Base-by-base conservation (phyloP, 2,329 filamentous ascomycete genomes). In the Nemania abortiva region DNA sequence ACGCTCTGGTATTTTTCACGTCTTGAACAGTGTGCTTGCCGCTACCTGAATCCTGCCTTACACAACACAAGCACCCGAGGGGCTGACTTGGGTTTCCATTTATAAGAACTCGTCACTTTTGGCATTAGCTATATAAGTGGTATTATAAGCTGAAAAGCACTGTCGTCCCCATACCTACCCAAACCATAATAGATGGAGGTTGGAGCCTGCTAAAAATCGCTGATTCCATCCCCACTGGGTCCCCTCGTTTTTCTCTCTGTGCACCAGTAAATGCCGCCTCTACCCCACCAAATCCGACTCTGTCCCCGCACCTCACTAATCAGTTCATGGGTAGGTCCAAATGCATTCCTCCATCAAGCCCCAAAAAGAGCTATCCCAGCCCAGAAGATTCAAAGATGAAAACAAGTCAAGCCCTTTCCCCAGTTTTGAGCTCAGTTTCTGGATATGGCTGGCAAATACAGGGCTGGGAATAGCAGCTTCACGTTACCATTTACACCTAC, bases 1-100 rank as follows among this genome's bases (percentile, higher is more conserved):
- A 69, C 63, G 59, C 37, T 50, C 42, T 66, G 58, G 45, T 63
- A 64, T n/a, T 63, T 70, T 66, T 69, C 62, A 69, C 34, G 50
- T 53, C 13, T 39, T 15, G 39, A 50, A n/a, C 42, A 62, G 34
- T 31, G n/a, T n/a, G n/a, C n/a, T n/a, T n/a, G n/a, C n/a, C n/a
- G 34, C n/a, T 53, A 49, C 20, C 3, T 22, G 11, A 22, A 15
- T 49, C 13, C 22, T 49, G 20, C 20, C n/a, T 42, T 42, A 15
- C 37, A 42, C 45, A 47, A 47, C 42, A 3, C 15, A 20, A 22
- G 45, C n/a, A 42, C 37, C 37, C 13, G 7, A 42, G 11, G 7
- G 3, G 11, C 6, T 7, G 6, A 34, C 31, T 15, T 42, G 13
- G 13, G 37, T 42, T 15, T 42, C 45, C 45, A 15, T 49, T 49